phyloP scores from a whole-genome alignment of 495 filamentous ascomycete genomes.

The Neurospora sp. region DNA sequence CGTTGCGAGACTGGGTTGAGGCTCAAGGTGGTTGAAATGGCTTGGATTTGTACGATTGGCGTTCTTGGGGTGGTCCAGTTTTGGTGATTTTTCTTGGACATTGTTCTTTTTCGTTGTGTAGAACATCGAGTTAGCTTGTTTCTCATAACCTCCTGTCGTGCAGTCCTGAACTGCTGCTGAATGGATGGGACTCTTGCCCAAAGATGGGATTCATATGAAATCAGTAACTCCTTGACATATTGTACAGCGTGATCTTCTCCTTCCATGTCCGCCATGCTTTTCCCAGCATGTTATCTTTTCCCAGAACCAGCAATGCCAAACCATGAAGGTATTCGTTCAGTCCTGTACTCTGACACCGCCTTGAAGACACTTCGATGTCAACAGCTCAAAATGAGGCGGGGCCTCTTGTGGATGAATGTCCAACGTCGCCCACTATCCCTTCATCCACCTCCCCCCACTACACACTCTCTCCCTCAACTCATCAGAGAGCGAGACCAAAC shows the following conservation, averaged over 20 bases:
- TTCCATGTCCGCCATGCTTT: not conserved
- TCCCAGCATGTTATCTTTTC: not conserved
- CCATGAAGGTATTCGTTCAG: not conserved
- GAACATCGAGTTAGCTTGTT: not conserved
- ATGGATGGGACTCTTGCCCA: not conserved
- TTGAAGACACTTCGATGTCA: not conserved
- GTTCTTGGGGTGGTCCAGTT: not conserved
- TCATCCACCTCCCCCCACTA: too few relatives aligned
- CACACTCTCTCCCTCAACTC: too few relatives aligned
- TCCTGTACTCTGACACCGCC: not conserved
- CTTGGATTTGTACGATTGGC: constrained; percentile 22
- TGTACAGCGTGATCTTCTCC: not conserved
- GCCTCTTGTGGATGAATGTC: not conserved
- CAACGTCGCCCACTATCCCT: not conserved
- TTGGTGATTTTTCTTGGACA: not conserved
- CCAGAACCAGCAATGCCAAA: not conserved
- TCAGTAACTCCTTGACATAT: not conserved
- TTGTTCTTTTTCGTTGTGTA: not conserved
- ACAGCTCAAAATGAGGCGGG: not conserved
- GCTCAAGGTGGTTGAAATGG: not conserved
- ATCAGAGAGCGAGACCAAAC: too few relatives aligned
- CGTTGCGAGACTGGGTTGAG: not conserved
- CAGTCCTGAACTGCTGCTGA: not conserved
- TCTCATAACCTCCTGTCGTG: not conserved
- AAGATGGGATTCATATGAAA: not conserved